These are phyloP conservation scores for Grosmannia serpens DNA, from an alignment of 2,329 filamentous ascomycete species.

Conservation along the genomic window DNA sequence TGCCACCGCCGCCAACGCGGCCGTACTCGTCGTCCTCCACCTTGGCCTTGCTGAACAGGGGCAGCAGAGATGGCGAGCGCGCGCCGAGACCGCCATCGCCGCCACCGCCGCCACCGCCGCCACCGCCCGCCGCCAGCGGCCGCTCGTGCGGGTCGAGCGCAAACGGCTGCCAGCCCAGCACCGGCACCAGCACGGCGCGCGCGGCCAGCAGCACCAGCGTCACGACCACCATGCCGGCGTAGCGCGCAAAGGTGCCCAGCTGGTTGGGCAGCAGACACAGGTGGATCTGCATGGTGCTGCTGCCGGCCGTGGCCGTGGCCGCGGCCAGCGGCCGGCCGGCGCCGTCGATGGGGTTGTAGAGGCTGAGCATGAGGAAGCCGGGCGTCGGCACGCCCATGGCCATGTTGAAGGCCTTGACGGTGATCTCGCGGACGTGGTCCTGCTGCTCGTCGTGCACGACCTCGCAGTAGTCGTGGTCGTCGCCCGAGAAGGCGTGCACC, in stretches of 20 bases:
- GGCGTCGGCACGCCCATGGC: slow-evolving; percentile 88
- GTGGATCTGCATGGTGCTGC: slow-evolving; percentile 61
- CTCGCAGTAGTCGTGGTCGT: slow-evolving; percentile 98
- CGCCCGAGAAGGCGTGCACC: slow-evolving; percentile 79
- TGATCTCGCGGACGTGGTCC: slow-evolving; percentile 65
- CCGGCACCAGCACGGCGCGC: slow-evolving; percentile 45
- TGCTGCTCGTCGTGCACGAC: slow-evolving; percentile 57
- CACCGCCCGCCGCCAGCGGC: slow-evolving; percentile 8
- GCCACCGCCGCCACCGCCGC: neutral
- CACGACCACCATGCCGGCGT: slow-evolving; percentile 51
- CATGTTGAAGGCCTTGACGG: slow-evolving; percentile 91
- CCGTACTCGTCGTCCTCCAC: slow-evolving; percentile 32
- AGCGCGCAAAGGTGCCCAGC: slow-evolving; percentile 70
- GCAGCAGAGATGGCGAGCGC: slow-evolving; percentile 12
- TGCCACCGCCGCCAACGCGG: slow-evolving; percentile 15
- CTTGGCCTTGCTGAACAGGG: slow-evolving; percentile 44
- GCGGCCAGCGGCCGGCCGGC: slow-evolving; percentile 35
- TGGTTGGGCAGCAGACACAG: slow-evolving; percentile 87
- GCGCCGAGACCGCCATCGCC: neutral
- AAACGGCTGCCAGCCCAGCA: slow-evolving; percentile 41
- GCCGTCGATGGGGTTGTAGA: slow-evolving; percentile 81
- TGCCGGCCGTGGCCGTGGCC: neutral
- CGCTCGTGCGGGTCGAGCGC: slow-evolving; percentile 31
- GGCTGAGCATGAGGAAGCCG: slow-evolving; percentile 75
- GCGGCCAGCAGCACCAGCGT: slow-evolving; percentile 37